Percentiles rank a stretch among this genome's conserved stretches.
Evolutionary conservation across 192 early-diverging fungal genomes (phyloP).

Genomic region (Funneliformis geosporum): DNA sequence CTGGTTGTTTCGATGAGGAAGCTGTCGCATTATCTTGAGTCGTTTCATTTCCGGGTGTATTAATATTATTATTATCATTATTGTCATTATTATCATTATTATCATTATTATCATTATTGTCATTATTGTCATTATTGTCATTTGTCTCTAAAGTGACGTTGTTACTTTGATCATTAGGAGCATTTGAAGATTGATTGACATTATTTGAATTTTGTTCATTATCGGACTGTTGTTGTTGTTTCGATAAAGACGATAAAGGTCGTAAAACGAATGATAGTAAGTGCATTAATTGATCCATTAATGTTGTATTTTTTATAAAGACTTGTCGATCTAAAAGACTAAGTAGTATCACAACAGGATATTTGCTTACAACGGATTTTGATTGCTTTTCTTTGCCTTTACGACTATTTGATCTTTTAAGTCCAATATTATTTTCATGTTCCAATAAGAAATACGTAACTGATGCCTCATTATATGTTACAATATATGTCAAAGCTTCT

Average conservation of each 20-base stretch:
- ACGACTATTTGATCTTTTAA: slow-evolving; percentile 59
- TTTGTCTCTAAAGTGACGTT: background rate
- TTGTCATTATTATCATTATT: slow-evolving; percentile 17
- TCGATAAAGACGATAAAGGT: slow-evolving; percentile 68
- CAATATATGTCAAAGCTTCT: slow-evolving; percentile 80
- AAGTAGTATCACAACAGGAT: slow-evolving; percentile 79
- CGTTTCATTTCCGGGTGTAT: slow-evolving; percentile 28
- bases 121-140: slow-evolving; percentile 1
- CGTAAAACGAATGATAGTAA: slow-evolving; percentile 79
- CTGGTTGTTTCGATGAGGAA: slow-evolving; percentile 30
- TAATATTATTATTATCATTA: slow-evolving; percentile 17
- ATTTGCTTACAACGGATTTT: slow-evolving; percentile 52
- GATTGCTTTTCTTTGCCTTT: slow-evolving; percentile 73
- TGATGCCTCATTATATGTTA: slow-evolving; percentile 74
- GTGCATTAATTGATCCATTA: slow-evolving; percentile 90
- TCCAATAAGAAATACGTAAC: slow-evolving; percentile 78
- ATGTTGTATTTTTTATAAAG: slow-evolving; percentile 73
- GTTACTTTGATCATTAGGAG: background rate
- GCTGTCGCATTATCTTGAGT: slow-evolving; percentile 31
- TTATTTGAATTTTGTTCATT: slow-evolving; percentile 6
- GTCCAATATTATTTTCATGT: slow-evolving; percentile 58
- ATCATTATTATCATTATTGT: background rate
- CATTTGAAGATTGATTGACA: background rate
- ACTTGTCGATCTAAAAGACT: slow-evolving; percentile 80
- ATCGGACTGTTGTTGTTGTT: background rate